phyloP scores from a whole-genome alignment of 352 stramenopile genomes.

The Globisporangium apiculatum region DNA sequence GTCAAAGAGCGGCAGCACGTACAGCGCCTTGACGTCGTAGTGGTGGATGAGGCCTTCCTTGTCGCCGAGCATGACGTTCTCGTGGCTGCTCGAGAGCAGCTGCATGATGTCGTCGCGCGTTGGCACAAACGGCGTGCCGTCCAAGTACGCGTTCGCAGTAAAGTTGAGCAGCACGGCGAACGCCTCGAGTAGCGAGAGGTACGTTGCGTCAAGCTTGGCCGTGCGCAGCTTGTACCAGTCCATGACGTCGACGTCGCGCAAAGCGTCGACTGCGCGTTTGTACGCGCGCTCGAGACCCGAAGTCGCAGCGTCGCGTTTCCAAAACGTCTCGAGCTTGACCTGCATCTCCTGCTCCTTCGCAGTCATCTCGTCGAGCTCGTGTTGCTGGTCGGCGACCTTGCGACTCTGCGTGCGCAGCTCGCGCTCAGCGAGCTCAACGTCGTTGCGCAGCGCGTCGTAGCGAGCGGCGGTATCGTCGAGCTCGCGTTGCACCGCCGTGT shows the following conservation, averaged over 20 bases:
- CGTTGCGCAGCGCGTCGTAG: conserved; percentile 43
- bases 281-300: conserved; percentile 51
- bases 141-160: conserved; percentile 56
- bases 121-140: conserved; percentile 31
- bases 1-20: conserved; percentile 73
- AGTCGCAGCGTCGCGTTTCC: conserved; percentile 40
- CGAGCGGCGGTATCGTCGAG: conserved; percentile 18
- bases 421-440: conserved; percentile 40
- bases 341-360: conserved; percentile 65
- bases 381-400: conserved; percentile 20
- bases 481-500: conserved; percentile 21
- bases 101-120: conserved; percentile 54
- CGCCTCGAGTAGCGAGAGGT: conserved; percentile 56
- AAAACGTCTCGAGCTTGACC: conserved; percentile 73
- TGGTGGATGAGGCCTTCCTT: conserved; percentile 72
- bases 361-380: conserved; percentile 34
- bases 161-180: conserved; percentile 69
- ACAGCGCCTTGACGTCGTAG: conserved; percentile 74
- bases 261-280: conserved; percentile 45
- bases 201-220: conserved; percentile 46
- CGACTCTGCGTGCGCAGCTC: conserved; percentile 26
- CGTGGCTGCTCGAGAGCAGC: conserved; percentile 66
- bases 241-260: conserved; percentile 46
- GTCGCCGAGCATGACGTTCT: conserved; percentile 76
- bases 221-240: conserved; percentile 74